Evolutionary conservation across 345 rosid genomes (phyloP).

Genomic region (Raphanus raphanistrum): DNA sequence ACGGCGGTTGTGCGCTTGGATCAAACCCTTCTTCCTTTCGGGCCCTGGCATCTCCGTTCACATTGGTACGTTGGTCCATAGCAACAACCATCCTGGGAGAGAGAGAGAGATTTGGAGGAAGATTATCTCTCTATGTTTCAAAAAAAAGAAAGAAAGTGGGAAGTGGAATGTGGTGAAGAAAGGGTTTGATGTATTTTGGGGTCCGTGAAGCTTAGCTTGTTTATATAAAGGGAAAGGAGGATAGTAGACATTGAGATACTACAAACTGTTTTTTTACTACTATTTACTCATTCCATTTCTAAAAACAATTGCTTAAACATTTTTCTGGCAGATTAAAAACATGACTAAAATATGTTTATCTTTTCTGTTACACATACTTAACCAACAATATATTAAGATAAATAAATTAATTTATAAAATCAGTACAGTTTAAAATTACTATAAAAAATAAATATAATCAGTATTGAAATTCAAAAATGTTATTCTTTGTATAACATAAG

Average conservation of each 20-base stretch:
- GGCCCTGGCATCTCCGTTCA: slow-evolving; percentile 13
- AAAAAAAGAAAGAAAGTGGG: background rate
- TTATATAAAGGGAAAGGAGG: slow-evolving; percentile 32
- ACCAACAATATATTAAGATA: no score
- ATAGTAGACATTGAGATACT: background rate
- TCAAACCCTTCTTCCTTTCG: slow-evolving; percentile 44
- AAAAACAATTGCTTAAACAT: no score
- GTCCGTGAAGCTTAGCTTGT: slow-evolving; percentile 23
- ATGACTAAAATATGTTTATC: no score
- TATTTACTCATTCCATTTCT: no score
- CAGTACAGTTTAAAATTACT: no score
- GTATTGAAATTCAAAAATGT: no score
- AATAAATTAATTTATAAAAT: no score
- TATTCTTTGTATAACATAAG: no score
- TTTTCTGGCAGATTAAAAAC: no score
- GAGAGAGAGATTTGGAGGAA: background rate
- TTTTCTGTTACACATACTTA: no score
- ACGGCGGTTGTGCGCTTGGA: slow-evolving; percentile 64
- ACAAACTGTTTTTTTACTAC: background rate
- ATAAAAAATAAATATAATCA: no score
- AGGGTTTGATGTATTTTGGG: slow-evolving; percentile 27
- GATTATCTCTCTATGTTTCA: background rate
- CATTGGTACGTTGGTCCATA: slow-evolving; percentile 32
- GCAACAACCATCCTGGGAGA: slow-evolving; percentile 36
- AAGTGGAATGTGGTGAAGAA: slow-evolving; percentile 36